Percentiles rank a stretch among this genome's conserved stretches.
phyloP scores from a whole-genome alignment of 805 yeast genomes.

The Wickerhamomyces rabaulensis region DNA sequence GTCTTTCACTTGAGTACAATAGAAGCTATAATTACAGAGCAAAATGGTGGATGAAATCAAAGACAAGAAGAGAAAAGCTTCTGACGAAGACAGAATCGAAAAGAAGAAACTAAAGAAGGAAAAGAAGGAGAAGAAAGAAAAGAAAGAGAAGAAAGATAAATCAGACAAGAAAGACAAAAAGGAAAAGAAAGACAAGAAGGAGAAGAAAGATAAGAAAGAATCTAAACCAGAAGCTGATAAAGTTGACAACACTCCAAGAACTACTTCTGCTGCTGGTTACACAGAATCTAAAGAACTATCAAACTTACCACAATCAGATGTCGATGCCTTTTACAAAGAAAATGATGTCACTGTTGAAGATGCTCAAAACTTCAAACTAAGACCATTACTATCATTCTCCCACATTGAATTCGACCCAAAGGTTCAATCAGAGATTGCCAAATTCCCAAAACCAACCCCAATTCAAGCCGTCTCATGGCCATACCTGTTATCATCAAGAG shows the following conservation, averaged over 20 bases:
- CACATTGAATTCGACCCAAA: conserved; percentile 52
- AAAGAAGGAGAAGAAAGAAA: conserved; percentile 35
- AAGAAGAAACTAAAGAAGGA: conserved; percentile 24
- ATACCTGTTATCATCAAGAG: conserved; percentile 67
- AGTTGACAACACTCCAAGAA: conserved; percentile 4
- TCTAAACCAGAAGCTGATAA: conserved; percentile 26
- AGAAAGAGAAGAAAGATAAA: conserved; percentile 23
- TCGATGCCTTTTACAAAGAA: conserved; percentile 55
- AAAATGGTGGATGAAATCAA: conserved; percentile 22
- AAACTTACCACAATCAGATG: conserved; percentile 44
- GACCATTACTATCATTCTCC: conserved; percentile 68
- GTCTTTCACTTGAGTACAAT: not conserved
- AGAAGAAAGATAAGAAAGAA: conserved; percentile 35
- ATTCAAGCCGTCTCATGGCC: conserved; percentile 97
- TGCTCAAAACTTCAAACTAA: conserved; percentile 41
- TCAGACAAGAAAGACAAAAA: conserved; percentile 18
- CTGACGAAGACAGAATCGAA: conserved; percentile 17
- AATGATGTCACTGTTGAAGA: conserved; percentile 83
- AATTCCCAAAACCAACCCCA: conserved; percentile 90
- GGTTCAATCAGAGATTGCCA: conserved; percentile 55
- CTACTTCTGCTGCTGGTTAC: conserved; percentile 20
- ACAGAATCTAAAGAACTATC: conserved; percentile 36
- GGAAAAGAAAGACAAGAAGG: conserved; percentile 23
- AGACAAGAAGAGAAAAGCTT: conserved; percentile 22
- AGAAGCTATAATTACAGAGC: not conserved